Conservation (phyloP, 345 rosid species). For the Rhizophora apiculata region DNA sequence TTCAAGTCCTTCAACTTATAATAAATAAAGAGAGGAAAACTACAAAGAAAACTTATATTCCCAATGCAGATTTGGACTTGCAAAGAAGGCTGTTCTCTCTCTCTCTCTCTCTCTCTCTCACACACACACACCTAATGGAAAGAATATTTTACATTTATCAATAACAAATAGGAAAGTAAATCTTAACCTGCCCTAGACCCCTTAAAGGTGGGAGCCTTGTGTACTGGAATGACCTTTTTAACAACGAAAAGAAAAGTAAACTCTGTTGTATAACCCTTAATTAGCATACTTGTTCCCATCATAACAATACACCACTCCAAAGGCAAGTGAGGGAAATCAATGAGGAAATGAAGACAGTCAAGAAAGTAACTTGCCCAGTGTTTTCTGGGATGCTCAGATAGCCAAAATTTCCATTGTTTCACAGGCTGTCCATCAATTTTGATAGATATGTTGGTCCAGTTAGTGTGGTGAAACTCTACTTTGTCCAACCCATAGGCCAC, state of each 20-base stretch:
- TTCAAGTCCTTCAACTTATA: not conserved
- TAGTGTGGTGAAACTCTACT: constrained; percentile 56
- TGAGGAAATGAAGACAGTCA: not conserved
- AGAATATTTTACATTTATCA: no score
- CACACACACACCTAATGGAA: no score
- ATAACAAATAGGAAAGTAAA: no score
- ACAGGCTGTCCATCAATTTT: constrained; percentile 34
- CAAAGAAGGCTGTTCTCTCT: no score
- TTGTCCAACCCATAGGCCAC: constrained; percentile 41
- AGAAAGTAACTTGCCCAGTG: constrained; percentile 41
- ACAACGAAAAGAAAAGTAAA: no score
- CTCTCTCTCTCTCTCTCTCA: no score
- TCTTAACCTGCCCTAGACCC: no score
- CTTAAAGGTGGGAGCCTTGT: no score
- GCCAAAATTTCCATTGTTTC: constrained; percentile 57
- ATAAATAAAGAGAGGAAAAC: not conserved
- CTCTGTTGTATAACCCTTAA: no score
- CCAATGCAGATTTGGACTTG: no score
- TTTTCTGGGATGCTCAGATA: constrained; percentile 34
- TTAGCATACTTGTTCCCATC: not conserved
- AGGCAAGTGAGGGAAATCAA: not conserved
- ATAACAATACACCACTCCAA: not conserved
- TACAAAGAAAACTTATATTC: not conserved
- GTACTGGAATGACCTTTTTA: no score
- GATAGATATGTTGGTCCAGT: constrained; percentile 46